phyloP scores from a whole-genome alignment of 257 asterid species.

The Solanum pimpinellifolium region DNA sequence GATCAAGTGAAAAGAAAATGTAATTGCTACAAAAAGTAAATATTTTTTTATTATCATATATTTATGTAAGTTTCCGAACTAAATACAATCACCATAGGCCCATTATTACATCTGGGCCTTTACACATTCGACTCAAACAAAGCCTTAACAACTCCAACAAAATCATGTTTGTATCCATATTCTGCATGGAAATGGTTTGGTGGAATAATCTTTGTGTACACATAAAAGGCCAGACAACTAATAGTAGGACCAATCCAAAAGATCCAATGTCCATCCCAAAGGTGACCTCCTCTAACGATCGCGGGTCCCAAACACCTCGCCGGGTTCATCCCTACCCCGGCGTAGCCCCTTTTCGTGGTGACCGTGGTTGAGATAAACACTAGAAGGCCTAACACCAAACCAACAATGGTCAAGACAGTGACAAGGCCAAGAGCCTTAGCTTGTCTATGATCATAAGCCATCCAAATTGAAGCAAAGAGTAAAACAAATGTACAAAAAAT shows the following conservation, averaged over 20 bases:
- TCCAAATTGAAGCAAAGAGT: slow-evolving; percentile 60
- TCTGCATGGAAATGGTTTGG: slow-evolving; percentile 40
- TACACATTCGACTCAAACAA: background rate
- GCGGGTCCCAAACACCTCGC: slow-evolving; percentile 70
- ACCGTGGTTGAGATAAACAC: slow-evolving; percentile 51
- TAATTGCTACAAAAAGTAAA: no score
- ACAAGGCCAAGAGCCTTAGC: slow-evolving; percentile 34
- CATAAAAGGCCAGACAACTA: slow-evolving; percentile 46
- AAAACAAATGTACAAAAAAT: slow-evolving; percentile 43
- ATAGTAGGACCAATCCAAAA: slow-evolving; percentile 63
- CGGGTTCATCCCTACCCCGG: slow-evolving; percentile 70
- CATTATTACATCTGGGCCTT: background rate
- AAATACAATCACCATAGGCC: background rate
- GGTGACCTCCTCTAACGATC: slow-evolving; percentile 58
- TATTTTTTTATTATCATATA: no score
- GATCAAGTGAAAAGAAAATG: no score
- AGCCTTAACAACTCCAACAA: slow-evolving; percentile 33
- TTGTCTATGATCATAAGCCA: slow-evolving; percentile 64
- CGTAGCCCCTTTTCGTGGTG: slow-evolving; percentile 43
- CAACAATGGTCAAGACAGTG: slow-evolving; percentile 26
- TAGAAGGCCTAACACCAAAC: slow-evolving; percentile 46
- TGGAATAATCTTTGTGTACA: slow-evolving; percentile 58
- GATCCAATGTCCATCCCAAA: slow-evolving; percentile 73
- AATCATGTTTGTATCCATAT: slow-evolving; percentile 44
- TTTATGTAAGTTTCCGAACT: background rate